phyloP scores from a whole-genome alignment of 305 asterid genomes.

The Fraxinus dipetala region DNA sequence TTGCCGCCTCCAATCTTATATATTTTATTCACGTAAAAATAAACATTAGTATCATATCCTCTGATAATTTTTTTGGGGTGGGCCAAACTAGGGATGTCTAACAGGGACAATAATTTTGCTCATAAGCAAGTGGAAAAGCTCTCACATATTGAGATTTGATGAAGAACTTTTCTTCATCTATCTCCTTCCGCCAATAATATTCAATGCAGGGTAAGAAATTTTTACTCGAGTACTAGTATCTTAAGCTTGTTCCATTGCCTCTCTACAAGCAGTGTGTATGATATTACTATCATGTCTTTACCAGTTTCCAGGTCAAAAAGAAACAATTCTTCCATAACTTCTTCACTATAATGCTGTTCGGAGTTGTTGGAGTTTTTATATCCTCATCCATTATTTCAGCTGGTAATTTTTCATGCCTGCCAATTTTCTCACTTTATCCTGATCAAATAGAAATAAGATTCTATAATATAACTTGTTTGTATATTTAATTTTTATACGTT shows the following conservation, averaged over 20 bases:
- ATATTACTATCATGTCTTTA: background rate
- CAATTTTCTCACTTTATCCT: background rate
- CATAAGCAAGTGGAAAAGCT: conserved; percentile 71
- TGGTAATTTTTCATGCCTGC: conserved; percentile 37
- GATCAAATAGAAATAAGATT: background rate
- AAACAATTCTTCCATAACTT: conserved; percentile 93
- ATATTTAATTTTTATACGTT: background rate
- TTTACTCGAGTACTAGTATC: background rate
- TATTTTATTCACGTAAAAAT: background rate
- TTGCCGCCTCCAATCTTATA: background rate
- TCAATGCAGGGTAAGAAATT: conserved; percentile 82
- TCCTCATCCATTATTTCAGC: conserved; percentile 66
- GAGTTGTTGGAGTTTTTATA: conserved; percentile 81
- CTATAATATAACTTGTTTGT: background rate
- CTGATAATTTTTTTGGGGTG: background rate
- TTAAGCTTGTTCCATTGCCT: background rate
- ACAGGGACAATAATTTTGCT: conserved; percentile 65
- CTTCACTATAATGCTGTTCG: conserved; percentile 86
- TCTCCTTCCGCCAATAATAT: conserved; percentile 90
- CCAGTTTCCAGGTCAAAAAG: conserved; percentile 96
- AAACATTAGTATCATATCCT: background rate
- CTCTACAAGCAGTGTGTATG: conserved; percentile 4
- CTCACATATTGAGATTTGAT: conserved; percentile 77
- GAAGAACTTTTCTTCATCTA: conserved; percentile 89
- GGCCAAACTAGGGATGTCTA: conserved; percentile 47